Conservation (phyloP, 2,329 filamentous ascomycete genomes). For the Clonostachys solani region DNA sequence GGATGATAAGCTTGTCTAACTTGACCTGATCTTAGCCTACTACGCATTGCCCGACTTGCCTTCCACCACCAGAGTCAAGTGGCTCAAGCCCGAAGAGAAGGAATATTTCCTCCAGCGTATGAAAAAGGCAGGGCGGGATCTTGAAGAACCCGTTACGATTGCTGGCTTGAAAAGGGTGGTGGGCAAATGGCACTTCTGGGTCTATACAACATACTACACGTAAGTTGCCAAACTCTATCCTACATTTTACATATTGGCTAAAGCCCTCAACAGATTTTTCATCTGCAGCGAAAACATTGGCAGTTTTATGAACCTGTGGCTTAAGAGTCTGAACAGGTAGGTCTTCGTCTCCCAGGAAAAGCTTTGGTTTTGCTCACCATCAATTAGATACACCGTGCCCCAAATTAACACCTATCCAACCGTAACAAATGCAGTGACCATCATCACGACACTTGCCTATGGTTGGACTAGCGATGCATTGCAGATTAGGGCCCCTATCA, state of each 20-base stretch:
- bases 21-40: not conserved
- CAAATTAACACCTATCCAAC: not conserved
- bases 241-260: too few relatives aligned
- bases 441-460: not conserved
- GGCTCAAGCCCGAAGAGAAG: not conserved
- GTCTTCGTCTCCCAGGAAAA: not conserved
- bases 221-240: not conserved
- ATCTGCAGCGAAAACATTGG: conserved; percentile 1
- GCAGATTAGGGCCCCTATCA: not conserved
- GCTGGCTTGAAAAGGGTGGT: not conserved
- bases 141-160: not conserved
- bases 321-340: not conserved
- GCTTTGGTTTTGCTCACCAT: not conserved
- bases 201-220: not conserved
- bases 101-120: not conserved
- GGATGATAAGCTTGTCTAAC: not conserved
- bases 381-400: not conserved
- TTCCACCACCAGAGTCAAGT: not conserved
- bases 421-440: not conserved
- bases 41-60: not conserved
- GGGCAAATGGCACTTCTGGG: not conserved
- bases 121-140: not conserved
- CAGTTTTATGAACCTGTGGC: not conserved
- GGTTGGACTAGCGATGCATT: not conserved
- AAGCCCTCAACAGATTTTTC: not conserved